phyloP scores from a whole-genome alignment of 2,329 filamentous ascomycete species.

The Pestalotiopsis sp. region DNA sequence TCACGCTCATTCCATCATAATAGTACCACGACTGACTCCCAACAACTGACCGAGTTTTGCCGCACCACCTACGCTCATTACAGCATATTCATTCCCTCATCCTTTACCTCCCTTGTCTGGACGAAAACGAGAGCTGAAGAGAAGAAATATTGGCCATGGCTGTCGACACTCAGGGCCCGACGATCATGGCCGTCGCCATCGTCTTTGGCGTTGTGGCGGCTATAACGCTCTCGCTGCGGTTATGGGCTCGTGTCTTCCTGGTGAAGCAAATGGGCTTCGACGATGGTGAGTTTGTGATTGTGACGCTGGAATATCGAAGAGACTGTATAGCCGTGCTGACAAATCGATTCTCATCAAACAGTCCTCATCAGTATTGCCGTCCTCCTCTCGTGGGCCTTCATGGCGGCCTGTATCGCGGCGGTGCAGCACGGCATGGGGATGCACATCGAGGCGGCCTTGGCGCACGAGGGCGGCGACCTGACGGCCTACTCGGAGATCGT shows the following conservation, averaged over 20 bases:
- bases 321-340: not conserved
- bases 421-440: constrained; percentile 17
- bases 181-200: constrained; percentile 36
- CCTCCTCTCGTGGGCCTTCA: constrained; percentile 17
- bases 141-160: not conserved
- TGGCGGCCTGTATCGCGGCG: constrained; percentile 12
- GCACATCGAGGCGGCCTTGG: constrained; percentile 23
- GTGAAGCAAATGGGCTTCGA: constrained; percentile 34
- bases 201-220: constrained; percentile 40
- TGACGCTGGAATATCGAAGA: not conserved
- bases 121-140: not conserved
- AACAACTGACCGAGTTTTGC: not conserved
- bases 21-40: not conserved
- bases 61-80: not conserved
- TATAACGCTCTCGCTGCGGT: constrained; percentile 37
- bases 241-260: constrained; percentile 42
- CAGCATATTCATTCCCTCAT: not conserved
- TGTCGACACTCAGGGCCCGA: constrained; percentile 34
- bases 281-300: constrained; percentile 26
- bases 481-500: constrained; percentile 29
- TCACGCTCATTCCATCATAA: constrained; percentile 13
- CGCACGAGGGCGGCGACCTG: constrained; percentile 17
- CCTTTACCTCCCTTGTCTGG: not conserved
- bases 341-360: not conserved
- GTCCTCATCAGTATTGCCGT: constrained; percentile 15